These are phyloP conservation scores for Lipomyces anomalus DNA, from an alignment of 805 yeast species.

Conservation along the genomic window DNA sequence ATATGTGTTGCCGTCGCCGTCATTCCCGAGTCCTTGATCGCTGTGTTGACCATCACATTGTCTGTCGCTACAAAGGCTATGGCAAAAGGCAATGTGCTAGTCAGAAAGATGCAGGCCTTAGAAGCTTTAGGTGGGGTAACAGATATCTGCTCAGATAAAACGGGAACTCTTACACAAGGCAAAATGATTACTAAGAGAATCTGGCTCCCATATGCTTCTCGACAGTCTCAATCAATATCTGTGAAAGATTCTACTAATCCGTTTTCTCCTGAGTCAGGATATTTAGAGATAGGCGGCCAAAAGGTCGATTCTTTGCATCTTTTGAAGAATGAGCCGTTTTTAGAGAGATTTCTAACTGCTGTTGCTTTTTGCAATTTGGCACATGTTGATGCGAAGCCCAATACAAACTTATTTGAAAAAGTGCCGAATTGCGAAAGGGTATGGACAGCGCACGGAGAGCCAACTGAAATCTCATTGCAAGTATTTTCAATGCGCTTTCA, in stretches of 20 bases:
- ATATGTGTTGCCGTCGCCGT: constrained; percentile 78
- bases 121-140: constrained; percentile 76
- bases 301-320: constrained; percentile 3
- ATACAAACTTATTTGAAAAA: constrained; percentile 25
- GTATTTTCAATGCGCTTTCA: constrained; percentile 62
- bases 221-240: constrained; percentile 28
- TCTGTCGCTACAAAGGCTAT: constrained; percentile 73
- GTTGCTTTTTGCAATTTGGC: constrained; percentile 82
- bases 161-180: constrained; percentile 78
- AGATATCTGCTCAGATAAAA: constrained; percentile 76
- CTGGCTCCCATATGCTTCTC: constrained; percentile 57
- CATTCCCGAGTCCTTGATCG: constrained; percentile 77
- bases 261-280: constrained; percentile 20
- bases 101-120: constrained; percentile 67
- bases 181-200: constrained; percentile 67
- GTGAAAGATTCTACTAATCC: constrained; percentile 15
- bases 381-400: constrained; percentile 41
- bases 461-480: constrained; percentile 83
- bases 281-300: constrained; percentile 4
- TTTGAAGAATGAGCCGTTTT: neutral
- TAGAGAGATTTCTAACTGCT: constrained; percentile 48
- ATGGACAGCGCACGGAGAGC: constrained; percentile 85
- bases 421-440: constrained; percentile 35
- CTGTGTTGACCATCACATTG: constrained; percentile 76
- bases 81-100: constrained; percentile 64